These are phyloP conservation scores for Ailanthus altissimus DNA, from an alignment of 345 rosid genomes.

Conservation along the genomic window DNA sequence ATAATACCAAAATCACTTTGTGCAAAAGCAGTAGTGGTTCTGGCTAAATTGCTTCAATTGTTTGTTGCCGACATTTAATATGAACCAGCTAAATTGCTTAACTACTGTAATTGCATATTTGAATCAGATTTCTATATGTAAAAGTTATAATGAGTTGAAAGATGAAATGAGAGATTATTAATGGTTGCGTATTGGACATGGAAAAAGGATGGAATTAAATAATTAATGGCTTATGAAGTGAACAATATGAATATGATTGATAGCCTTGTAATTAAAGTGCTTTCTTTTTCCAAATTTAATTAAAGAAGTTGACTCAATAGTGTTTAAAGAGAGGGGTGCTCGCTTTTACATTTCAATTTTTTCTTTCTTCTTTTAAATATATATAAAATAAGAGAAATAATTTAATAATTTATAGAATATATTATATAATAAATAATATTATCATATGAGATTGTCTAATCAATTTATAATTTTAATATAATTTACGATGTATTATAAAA, in stretches of 20 bases:
- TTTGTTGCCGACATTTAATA: neutral
- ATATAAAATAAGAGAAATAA: too few relatives aligned
- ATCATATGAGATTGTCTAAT: too few relatives aligned
- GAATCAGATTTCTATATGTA: neutral
- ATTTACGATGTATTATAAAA: too few relatives aligned
- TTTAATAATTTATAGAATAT: too few relatives aligned
- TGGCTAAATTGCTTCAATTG: neutral
- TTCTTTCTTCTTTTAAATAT: too few relatives aligned
- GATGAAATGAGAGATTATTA: neutral
- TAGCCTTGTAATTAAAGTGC: neutral
- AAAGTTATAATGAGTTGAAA: neutral
- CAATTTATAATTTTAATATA: too few relatives aligned
- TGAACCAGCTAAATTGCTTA: slow-evolving; percentile 8
- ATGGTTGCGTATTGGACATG: neutral
- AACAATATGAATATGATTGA: neutral
- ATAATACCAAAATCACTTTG: neutral
- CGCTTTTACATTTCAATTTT: too few relatives aligned
- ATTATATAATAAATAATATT: too few relatives aligned
- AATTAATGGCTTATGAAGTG: neutral
- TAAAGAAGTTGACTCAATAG: neutral
- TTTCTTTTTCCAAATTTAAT: neutral
- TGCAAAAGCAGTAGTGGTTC: neutral
- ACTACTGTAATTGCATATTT: neutral
- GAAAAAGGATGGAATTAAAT: too few relatives aligned
- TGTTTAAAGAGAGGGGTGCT: neutral